Base-by-base conservation (phyloP, 2,329 filamentous ascomycete genomes). In the Talaromyces sp. region DNA sequence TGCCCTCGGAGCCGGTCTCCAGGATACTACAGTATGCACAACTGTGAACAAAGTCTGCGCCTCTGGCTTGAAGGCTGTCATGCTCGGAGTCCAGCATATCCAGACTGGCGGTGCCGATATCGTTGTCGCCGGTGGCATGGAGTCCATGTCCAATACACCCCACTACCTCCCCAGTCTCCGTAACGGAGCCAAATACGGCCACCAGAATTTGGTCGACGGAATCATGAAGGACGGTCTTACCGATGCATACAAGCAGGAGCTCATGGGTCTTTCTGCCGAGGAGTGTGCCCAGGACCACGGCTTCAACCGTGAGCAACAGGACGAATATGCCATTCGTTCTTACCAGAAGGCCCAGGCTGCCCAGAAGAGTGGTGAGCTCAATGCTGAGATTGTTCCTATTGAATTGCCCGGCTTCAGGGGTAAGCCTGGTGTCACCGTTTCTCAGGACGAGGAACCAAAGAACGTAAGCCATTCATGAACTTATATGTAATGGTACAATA, bases 41-140 rank as follows among this genome's bases (percentile, higher is more conserved):
- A 96, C 93, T 61, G 87, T 99, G 76, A 99, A 99, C 89, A 99
- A 99, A 85, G 95, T 99, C 77, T 99, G 95, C 86, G 95, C 95
- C 69, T 97, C 93, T 10, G 89, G 90, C 52, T 84, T 97, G 77
- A 99, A 99, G 85, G 92, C 95, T 71, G 90, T 99, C 76, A 92
- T 97, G 70, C 86, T 99, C 67, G 95, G 91, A 71, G 92, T 94
- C 61, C 95, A 98, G 82, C 97, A 94, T 73, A 99, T 99, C 83
- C 93, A 98, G 79, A 96, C 93, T 62, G 94, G 95, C 71, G 97
- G 92, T 77, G 94, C 94, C 69, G 89, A 92, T 72, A 89, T 97
- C 70, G 89, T 99, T 69, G 92, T 99, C 67, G 95, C 93, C 70
- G 95, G 93, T 75, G 95, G 95, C 72, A 89, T 94, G 71, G 95